Percentiles rank a stretch among this genome's conserved stretches.
Conservation (phyloP, 352 stramenopile genomes). For the Pythium phragmiticola region DNA sequence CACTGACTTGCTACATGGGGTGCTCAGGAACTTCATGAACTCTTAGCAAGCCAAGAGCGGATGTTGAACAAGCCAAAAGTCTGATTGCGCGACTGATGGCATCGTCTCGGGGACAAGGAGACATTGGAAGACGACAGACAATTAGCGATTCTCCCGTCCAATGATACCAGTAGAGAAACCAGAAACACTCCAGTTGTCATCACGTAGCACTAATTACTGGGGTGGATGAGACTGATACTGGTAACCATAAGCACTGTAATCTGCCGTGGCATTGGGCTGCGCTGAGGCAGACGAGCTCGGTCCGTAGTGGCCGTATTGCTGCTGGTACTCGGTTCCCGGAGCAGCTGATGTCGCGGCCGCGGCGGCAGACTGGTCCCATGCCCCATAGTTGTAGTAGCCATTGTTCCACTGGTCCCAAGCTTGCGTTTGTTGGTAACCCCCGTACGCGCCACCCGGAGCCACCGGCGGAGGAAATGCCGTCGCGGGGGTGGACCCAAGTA, state of each 20-base stretch:
- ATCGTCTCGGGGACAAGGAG: not conserved
- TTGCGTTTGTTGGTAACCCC: conserved; percentile 22
- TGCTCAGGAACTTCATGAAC: conserved; percentile 51
- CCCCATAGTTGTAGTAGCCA: conserved; percentile 28
- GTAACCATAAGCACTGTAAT: conserved; percentile 29
- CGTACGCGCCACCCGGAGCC: conserved; percentile 10
- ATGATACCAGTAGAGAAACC: not conserved
- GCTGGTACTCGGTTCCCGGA: conserved; percentile 24
- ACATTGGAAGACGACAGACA: not conserved
- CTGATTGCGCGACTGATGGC: conserved; percentile 23
- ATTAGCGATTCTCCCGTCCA: not conserved
- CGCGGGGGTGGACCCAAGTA: conserved; percentile 29
- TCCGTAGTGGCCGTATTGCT: conserved; percentile 25
- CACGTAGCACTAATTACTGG: conserved; percentile 8
- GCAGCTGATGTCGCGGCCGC: not conserved
- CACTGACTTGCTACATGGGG: not conserved
- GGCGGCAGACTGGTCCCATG: conserved; percentile 23
- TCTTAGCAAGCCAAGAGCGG: conserved; percentile 52
- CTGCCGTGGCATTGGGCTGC: conserved; percentile 6
- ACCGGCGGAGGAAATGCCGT: conserved; percentile 31
- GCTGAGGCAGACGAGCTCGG: not conserved
- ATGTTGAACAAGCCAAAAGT: conserved; percentile 41
- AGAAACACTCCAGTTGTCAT: not conserved
- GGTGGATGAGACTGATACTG: conserved; percentile 26
- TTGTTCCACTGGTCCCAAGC: conserved; percentile 27